These are phyloP conservation scores for Penicillium freii DNA, from an alignment of 2,329 filamentous ascomycete genomes.

Conservation along the genomic window DNA sequence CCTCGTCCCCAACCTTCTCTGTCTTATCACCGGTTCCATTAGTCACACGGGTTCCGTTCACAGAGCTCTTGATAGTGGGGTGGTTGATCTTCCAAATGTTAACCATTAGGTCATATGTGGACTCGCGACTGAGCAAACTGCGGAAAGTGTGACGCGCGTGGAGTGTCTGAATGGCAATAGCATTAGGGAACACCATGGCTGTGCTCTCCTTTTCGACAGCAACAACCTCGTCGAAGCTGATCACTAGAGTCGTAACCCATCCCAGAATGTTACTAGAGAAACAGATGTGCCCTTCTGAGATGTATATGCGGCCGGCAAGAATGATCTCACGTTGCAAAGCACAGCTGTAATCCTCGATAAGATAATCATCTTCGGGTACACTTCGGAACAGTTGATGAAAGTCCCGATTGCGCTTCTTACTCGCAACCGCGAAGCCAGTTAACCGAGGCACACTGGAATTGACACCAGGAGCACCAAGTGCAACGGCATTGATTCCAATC, in stretches of 20 bases:
- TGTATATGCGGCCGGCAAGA: conserved; percentile 87
- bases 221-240: conserved; percentile 97
- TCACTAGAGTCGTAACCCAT: conserved; percentile 95
- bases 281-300: conserved; percentile 95
- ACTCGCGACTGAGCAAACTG: conserved; percentile 89
- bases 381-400: conserved; percentile 94
- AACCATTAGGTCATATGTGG: conserved; percentile 94
- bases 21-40: conserved; percentile 85
- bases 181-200: conserved; percentile 93
- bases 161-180: conserved; percentile 91
- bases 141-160: conserved; percentile 96
- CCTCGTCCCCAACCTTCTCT: conserved; percentile 66
- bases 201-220: conserved; percentile 97
- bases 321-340: conserved; percentile 94
- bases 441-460: conserved; percentile 67
- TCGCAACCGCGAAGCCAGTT: conserved; percentile 93
- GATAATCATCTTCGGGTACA: conserved; percentile 94
- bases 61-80: conserved; percentile 82
- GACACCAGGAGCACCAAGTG: conserved; percentile 63
- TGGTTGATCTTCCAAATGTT: conserved; percentile 99
- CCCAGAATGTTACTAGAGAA: conserved; percentile 99
- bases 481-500: conserved; percentile 67
- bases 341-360: conserved; percentile 98
- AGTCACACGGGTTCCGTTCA: conserved; percentile 83
- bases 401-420: conserved; percentile 91